phyloP scores from a whole-genome alignment of 2,329 filamentous ascomycete species.

The Hypoxylon sp. region DNA sequence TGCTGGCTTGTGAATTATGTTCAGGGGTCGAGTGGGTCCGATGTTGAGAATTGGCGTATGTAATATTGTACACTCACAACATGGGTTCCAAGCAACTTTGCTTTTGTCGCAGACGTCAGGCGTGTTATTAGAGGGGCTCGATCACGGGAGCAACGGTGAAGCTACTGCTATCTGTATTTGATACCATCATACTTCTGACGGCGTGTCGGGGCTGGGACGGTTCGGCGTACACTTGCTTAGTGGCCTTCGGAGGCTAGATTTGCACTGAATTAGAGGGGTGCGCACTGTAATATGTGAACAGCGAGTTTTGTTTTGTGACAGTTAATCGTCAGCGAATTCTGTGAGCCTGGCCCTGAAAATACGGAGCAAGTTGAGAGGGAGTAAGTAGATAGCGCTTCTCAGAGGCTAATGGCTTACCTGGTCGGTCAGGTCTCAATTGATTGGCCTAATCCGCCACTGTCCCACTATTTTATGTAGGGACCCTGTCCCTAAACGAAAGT shows the following conservation, averaged over 20 bases:
- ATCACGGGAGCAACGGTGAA: constrained; percentile 12
- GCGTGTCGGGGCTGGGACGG: constrained; percentile 5
- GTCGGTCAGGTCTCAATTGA: constrained; percentile 3
- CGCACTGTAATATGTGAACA: constrained; percentile 27
- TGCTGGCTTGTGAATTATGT: constrained; percentile 50
- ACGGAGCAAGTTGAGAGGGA: background rate
- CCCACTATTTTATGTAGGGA: constrained; percentile 3
- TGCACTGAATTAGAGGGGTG: constrained; percentile 16
- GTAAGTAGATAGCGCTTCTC: background rate
- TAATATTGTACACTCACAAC: constrained; percentile 31
- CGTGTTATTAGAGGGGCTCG: constrained; percentile 17
- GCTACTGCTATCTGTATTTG: constrained; percentile 26
- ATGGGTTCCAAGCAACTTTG: constrained; percentile 14
- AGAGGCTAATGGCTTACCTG: constrained; percentile 11
- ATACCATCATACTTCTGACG: constrained; percentile 31
- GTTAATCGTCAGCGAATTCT: background rate
- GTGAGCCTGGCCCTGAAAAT: background rate
- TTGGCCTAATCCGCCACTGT: constrained; percentile 7
- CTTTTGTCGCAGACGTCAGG: constrained; percentile 14
- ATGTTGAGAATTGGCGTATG: constrained; percentile 19
- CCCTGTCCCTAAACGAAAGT: background rate
- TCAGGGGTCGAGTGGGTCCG: background rate
- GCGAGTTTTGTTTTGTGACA: constrained; percentile 1
- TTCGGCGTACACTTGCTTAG: constrained; percentile 16
- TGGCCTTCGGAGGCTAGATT: constrained; percentile 20